phyloP scores from a whole-genome alignment of 305 asterid genomes.

The Fraxinus dipetala region DNA sequence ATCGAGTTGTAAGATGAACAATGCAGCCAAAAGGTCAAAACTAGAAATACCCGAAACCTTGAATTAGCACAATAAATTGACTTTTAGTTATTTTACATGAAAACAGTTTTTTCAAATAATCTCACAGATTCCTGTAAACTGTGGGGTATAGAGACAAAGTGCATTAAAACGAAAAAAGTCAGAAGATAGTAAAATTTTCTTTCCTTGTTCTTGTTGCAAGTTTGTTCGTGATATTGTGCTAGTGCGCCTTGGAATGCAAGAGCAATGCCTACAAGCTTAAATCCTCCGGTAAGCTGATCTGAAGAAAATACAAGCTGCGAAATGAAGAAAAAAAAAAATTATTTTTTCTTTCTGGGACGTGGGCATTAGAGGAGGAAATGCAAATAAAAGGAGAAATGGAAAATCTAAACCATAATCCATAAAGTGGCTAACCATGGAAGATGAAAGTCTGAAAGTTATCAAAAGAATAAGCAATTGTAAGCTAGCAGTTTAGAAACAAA shows the following conservation, averaged over 20 bases:
- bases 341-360: background rate
- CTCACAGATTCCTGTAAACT: background rate
- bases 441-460: background rate
- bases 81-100: background rate
- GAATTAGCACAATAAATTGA: background rate
- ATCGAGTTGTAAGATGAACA: background rate
- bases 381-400: background rate
- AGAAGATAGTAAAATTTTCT: background rate
- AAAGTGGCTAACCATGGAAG: background rate
- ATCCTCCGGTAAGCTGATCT: constrained; percentile 77
- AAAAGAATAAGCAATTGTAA: background rate
- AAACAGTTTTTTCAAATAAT: background rate
- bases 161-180: background rate
- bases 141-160: background rate
- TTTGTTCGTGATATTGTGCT: background rate
- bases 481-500: background rate
- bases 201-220: background rate
- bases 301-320: constrained; percentile 85
- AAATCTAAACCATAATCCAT: background rate
- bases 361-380: background rate
- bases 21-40: background rate
- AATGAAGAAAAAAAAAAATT: background rate
- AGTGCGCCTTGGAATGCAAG: background rate
- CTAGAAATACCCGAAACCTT: background rate
- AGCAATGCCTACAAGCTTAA: constrained; percentile 51